A percentile compares a stretch with the other conserved stretches of the same genome.
phyloP scores from a whole-genome alignment of 441 rosid species.

The Biscutella laevigata region DNA sequence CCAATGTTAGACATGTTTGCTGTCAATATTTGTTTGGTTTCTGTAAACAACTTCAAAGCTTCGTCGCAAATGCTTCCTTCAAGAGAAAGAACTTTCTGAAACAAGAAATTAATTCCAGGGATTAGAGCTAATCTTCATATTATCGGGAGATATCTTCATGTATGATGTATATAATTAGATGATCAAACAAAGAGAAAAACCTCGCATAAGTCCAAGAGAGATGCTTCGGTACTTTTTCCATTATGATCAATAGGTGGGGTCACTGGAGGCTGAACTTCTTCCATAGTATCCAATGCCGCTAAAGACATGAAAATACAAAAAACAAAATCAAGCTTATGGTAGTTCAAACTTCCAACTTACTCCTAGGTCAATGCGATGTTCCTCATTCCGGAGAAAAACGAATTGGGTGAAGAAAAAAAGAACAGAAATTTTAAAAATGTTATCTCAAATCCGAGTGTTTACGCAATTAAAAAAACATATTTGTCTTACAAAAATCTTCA shows the following conservation, averaged over 20 bases:
- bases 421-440: too few species aligned
- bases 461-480: too few species aligned
- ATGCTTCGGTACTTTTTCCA: slow-evolving; percentile 29
- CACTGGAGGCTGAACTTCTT: slow-evolving; percentile 44
- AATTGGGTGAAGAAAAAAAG: not conserved
- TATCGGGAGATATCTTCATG: not conserved
- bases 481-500: not conserved
- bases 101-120: not conserved
- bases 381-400: too few species aligned
- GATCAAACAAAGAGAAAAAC: too few species aligned
- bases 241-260: slow-evolving; percentile 29
- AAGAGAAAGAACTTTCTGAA: slow-evolving; percentile 51
- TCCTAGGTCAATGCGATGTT: too few species aligned
- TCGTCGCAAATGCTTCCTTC: slow-evolving; percentile 39
- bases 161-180: too few species aligned
- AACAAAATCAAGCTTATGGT: slow-evolving; percentile 18
- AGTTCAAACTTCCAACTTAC: not conserved
- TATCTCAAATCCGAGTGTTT: too few species aligned
- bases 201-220: slow-evolving; percentile 55
- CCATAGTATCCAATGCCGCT: slow-evolving; percentile 33
- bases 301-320: slow-evolving; percentile 24
- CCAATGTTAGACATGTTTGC: slow-evolving; percentile 51
- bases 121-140: not conserved
- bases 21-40: slow-evolving; percentile 53
- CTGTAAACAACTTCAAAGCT: slow-evolving; percentile 52